Base-by-base conservation (phyloP, 2,329 filamentous ascomycete species). In the Remersonia thermophila region DNA sequence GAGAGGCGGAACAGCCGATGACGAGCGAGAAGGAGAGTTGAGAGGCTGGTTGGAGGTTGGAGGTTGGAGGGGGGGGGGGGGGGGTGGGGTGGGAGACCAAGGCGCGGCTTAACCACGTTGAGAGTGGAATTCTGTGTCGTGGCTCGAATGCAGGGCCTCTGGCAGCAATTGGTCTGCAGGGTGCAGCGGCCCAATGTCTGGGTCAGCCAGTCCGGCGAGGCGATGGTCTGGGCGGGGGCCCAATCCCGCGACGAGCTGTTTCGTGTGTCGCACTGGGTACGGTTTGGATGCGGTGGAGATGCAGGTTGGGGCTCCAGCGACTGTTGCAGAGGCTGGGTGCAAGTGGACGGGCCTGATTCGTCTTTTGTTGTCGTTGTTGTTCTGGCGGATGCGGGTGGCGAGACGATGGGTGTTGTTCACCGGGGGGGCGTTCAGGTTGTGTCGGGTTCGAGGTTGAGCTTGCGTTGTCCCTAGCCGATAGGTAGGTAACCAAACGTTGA, bases 61-160 rank as follows among this genome's bases (percentile, higher is more conserved):
- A n/a, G n/a, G n/a, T n/a, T n/a, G n/a, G n/a, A n/a, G n/a, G n/a
- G n/a, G n/a, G n/a, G n/a, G n/a, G n/a, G n/a, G n/a, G n/a, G n/a
- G n/a, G n/a, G n/a, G n/a, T 35, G 35, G 17, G 15, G 30, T 39
- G 35, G 30, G 35, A 45, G 42, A 41, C 40, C 46, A 44, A 48
- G 43, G 36, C 48, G 44, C 20, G 47, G 50, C 51, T 51, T 52
- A 49, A 52, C 51, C 52, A 51, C 54, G 50, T 53, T 55, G 46
- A 53, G 47, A 49, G 48, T 50, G 51, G 51, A 50, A 46, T 6
- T 46, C 42, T 49, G 47, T 59, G 57, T 59, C 57, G 57, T 60
- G 57, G 57, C 57, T 59, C 57, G 56, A 59, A 57, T 60, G 56
- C 56, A 50, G 52, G 12, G 51, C 51, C 43, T 49, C 23, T 49